Evolutionary conservation across 306 rosid species (phyloP), one percentile per base, ranked within the genome.

Genomic region (Corylus americana): DNA sequence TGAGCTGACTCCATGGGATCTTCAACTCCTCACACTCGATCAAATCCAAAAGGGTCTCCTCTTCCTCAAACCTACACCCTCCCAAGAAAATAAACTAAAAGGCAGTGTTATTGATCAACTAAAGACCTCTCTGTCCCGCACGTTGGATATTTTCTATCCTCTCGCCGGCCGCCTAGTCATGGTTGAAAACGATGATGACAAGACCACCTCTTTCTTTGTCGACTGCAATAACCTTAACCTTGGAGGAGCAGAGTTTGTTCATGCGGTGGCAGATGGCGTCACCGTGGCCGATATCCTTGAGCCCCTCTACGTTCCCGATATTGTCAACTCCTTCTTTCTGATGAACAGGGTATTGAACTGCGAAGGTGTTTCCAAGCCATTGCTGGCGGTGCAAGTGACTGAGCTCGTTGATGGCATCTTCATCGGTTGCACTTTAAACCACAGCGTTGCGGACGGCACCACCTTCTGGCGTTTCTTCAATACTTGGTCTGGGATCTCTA

Each of bases 91-190:
- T 6, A 25, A 25, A 59, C 27, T 27, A 22, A 22, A 58, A 58
- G 7, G 5, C 66, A 58, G 5, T 58, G 5, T 22, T 14, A 35
- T 64, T 17, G 44, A 64, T 5, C 70, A 31, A 12, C 70, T 64
- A 13, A 64, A 18, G 29, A 64, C 47, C 70, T 31, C 70, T 8
- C 44, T 64, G 3, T 64, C 70, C n/a, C 70, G 47, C 70, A 64
- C 70, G 20, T 8, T 64, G n/a, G 70, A 64, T 47, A 27, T 64
- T 17, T 64, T 64, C 70, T 11, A 37, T 7, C 70, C 70, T 37
- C 18, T 64, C 10, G 84, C 39, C 50, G 68, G 55, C 73, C 11
- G 63, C 31, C 55, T 64, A 71, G 68, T 71, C 71, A 48, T 63
- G 58, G 68, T 76, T 72, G 31, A 22, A n/a, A 64, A 35, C 70